Evolutionary conservation across 495 filamentous ascomycete species (phyloP).

Genomic region (Xylaria sp.): DNA sequence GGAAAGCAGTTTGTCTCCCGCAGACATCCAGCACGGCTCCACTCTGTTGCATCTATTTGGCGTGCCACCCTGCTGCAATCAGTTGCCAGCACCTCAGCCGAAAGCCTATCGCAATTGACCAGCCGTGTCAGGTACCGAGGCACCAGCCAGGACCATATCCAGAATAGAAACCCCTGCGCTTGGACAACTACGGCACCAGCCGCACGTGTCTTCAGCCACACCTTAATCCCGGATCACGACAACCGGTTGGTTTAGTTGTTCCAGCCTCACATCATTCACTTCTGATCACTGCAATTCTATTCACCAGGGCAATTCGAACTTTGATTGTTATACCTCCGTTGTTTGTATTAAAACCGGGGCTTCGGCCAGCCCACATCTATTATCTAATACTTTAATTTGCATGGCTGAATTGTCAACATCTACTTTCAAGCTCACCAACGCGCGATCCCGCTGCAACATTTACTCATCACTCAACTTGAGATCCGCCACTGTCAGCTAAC

Average conservation of each 20-base stretch:
- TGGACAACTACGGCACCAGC: constrained; percentile 15
- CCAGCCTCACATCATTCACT: neutral
- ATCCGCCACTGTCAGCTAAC: constrained; percentile 16
- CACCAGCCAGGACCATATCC: neutral
- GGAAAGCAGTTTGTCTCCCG: neutral
- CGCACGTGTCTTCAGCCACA: constrained; percentile 22
- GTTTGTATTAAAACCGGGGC: neutral
- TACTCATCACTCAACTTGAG: neutral
- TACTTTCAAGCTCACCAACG: neutral
- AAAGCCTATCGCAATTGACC: neutral
- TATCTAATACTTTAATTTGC: constrained; percentile 13
- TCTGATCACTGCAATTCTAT: neutral
- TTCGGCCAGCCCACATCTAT: neutral
- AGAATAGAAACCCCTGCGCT: neutral
- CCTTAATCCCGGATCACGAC: constrained; percentile 5
- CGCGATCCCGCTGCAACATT: neutral
- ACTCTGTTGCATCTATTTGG: constrained; percentile 4
- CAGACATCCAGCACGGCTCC: constrained; percentile 12
- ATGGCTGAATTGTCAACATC: neutral
- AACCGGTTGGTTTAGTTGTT: constrained; percentile 4
- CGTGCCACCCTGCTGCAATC: constrained; percentile 10
- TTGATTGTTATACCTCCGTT: neutral
- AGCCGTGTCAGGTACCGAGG: constrained; percentile 14
- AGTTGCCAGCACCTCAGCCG: constrained; percentile 1
- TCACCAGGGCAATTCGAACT: neutral